These are phyloP conservation scores for Pseudogymnoascus sp. DNA, from an alignment of 2,329 filamentous ascomycete species.

Conservation along the genomic window DNA sequence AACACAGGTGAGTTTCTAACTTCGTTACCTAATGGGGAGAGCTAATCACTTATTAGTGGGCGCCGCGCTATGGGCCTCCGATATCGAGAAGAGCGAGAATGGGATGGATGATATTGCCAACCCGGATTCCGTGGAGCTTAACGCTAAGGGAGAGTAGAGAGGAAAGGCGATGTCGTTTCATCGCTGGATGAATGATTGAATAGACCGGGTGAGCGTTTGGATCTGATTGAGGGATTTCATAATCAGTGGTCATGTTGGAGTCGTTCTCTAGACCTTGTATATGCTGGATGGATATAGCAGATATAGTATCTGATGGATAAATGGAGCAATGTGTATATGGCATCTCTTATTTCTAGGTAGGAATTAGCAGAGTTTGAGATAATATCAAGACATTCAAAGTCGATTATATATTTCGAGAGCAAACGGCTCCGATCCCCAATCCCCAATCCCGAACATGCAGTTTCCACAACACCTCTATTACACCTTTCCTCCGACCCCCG, in stretches of 20 bases:
- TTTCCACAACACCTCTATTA: neutral
- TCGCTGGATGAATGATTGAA: neutral
- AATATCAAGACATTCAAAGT: neutral
- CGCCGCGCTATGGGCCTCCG: conserved; percentile 88
- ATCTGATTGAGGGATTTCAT: neutral
- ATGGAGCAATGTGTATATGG: neutral
- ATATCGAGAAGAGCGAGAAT: conserved; percentile 49
- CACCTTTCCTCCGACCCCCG: neutral
- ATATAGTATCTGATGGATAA: neutral
- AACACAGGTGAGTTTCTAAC: conserved; percentile 53
- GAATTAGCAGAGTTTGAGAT: neutral
- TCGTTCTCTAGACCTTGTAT: neutral
- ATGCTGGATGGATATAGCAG: neutral
- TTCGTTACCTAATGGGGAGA: neutral
- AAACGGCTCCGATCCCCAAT: neutral
- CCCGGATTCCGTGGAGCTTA: neutral
- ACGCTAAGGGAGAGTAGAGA: neutral
- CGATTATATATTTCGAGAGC: neutral
- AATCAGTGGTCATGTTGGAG: neutral
- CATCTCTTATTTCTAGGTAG: neutral
- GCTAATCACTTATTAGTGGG: conserved; percentile 47
- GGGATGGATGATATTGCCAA: conserved; percentile 8
- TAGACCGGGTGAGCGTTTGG: neutral
- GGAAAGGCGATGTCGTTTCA: neutral
- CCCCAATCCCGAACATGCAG: neutral